These are phyloP conservation scores for Ambrosia hybrid DNA, from an alignment of 140 eudicot species.

Conservation along the genomic window DNA sequence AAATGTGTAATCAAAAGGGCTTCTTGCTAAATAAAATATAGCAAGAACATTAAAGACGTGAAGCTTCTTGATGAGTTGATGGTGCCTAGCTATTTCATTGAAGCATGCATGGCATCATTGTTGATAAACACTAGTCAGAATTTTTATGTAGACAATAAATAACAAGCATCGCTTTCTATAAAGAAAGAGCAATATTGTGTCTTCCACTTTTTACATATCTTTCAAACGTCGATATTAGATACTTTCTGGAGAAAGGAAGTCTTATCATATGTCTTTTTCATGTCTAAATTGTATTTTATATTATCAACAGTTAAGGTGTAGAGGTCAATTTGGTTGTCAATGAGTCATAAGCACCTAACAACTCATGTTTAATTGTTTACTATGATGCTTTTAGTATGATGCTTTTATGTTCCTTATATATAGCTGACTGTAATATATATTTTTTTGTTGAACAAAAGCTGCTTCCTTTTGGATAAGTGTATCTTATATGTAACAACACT, in stretches of 20 bases:
- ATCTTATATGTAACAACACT: background rate
- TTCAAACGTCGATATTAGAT: slow-evolving; percentile 27
- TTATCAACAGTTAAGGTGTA: background rate
- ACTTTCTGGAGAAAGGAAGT: slow-evolving; percentile 5
- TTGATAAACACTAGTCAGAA: background rate
- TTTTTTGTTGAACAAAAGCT: background rate
- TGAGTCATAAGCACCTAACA: background rate
- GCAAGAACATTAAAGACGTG: slow-evolving; percentile 1
- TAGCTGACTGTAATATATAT: background rate
- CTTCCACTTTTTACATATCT: slow-evolving; percentile 10
- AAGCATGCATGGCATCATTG: slow-evolving; percentile 19
- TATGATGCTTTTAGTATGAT: background rate
- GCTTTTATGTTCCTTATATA: background rate
- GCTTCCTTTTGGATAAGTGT: background rate
- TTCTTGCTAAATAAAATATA: background rate
- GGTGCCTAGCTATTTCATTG: background rate
- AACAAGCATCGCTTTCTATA: slow-evolving; percentile 13
- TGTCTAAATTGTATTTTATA: slow-evolving; percentile 23
- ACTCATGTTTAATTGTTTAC: background rate
- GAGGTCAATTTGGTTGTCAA: background rate
- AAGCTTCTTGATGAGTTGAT: background rate
- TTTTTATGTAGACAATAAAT: background rate
- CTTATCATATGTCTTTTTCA: slow-evolving; percentile 25
- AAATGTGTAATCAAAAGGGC: background rate
- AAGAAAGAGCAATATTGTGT: slow-evolving; percentile 1